These are phyloP conservation scores for Coffea humblotiana DNA, from an alignment of 305 asterid species.

Conservation along the genomic window DNA sequence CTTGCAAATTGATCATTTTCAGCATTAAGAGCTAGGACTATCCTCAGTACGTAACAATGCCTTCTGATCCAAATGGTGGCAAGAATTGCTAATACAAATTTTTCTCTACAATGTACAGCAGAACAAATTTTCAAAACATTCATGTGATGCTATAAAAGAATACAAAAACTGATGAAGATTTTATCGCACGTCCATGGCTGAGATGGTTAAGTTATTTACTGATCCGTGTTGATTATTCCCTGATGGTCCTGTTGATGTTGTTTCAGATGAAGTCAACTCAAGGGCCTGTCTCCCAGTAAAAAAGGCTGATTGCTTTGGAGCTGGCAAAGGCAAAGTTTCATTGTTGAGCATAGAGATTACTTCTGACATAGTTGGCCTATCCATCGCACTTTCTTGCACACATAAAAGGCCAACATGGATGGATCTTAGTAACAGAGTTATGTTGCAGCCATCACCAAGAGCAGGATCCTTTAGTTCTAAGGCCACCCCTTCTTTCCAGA, in stretches of 20 bases:
- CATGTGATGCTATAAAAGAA: background rate
- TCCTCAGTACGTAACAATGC: too few species aligned
- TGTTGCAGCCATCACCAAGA: constrained; percentile 27
- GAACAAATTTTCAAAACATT: background rate
- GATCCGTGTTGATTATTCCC: constrained; percentile 15
- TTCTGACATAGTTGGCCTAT: constrained; percentile 51
- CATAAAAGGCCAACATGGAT: constrained; percentile 55
- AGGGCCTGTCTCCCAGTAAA: constrained; percentile 29
- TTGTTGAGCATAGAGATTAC: constrained; percentile 43
- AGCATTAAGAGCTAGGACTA: background rate
- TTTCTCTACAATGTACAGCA: too few species aligned
- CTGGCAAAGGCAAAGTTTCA: constrained; percentile 26
- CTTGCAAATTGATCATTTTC: background rate
- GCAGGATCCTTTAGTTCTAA: constrained; percentile 47
- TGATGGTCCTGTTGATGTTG: constrained; percentile 1
- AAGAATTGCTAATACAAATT: too few species aligned
- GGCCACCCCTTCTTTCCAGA: constrained; percentile 38
- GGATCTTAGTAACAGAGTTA: constrained; percentile 35
- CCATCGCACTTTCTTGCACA: constrained; percentile 47
- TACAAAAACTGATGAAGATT: background rate
- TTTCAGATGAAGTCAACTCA: constrained; percentile 13
- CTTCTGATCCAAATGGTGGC: too few species aligned
- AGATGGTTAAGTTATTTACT: constrained; percentile 10
- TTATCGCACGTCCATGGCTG: constrained; percentile 16
- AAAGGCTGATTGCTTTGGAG: constrained; percentile 47